Base-by-base conservation (phyloP, 2,329 filamentous ascomycete species). In the Penicillium brasilianum region DNA sequence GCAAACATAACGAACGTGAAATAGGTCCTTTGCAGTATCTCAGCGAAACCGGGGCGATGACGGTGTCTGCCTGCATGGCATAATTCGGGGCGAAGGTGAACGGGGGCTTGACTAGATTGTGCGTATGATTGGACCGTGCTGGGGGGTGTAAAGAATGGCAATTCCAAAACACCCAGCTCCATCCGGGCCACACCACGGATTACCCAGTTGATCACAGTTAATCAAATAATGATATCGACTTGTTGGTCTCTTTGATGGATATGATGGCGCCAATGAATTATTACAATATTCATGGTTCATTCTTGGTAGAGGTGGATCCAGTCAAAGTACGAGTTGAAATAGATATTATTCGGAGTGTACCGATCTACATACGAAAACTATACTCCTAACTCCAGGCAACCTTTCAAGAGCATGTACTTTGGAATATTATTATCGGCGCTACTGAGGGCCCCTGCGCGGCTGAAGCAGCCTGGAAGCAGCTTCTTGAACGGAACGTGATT, bases 41-140 rank as follows among this genome's bases (percentile, higher is more conserved):
- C 3, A 28, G 1, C 16, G 44, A 22, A 48, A 30, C 44, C 44
- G 22, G 44, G 44, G 44, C 25, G 25, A 48, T 48, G 22, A 48
- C 14, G 6, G 16, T 43, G 50, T 52, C 50, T 52, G 32, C 39
- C 50, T 52, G 50, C 50, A 52, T 51, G n/a, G 13, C 30, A 51
- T 28, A 37, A 9, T 34, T 32, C 5, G 32, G 16, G 32, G 14
- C 22, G 43, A 46, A 8, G 9, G n/a, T 20, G 14, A 13, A 14
- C 5, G 34, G 32, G 34, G 34, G 34, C 10, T 13, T 36, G 13
- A 36, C 10, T 14, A 14, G 4, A 4, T 9, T 10, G 32, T 34
- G 11, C 8, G 10, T 34, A 20, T 22, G 18, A 30, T n/a, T 48
- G 14, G 44, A 28, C 22, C 14, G 13, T 28, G 25, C 44, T 48